These are phyloP conservation scores for Mallotus nudiflorus DNA, from an alignment of 345 rosid species.

Conservation along the genomic window DNA sequence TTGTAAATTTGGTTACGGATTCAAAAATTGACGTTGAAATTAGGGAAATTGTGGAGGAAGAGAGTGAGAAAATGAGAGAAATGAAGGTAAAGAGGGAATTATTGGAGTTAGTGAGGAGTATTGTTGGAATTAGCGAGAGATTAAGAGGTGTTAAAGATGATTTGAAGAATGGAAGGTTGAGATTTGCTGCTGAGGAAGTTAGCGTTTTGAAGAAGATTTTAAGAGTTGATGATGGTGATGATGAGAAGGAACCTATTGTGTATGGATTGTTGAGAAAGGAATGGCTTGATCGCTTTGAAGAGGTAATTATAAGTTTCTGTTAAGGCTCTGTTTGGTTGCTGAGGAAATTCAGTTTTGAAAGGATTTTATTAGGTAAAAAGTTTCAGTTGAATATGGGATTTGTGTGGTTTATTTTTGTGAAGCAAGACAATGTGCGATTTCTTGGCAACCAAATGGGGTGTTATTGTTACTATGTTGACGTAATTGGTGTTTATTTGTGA, in stretches of 20 bases:
- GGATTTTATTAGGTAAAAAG: background rate
- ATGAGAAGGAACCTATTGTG: slow-evolving; percentile 67
- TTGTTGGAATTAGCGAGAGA: slow-evolving; percentile 65
- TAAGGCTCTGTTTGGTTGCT: slow-evolving; percentile 20
- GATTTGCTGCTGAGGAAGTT: slow-evolving; percentile 75
- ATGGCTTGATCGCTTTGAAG: slow-evolving; percentile 82
- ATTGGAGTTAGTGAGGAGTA: slow-evolving; percentile 53
- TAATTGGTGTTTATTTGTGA: slow-evolving; percentile 37
- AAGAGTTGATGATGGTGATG: slow-evolving; percentile 61
- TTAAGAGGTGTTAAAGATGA: slow-evolving; percentile 60
- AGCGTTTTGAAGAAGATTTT: slow-evolving; percentile 62
- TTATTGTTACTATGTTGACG: slow-evolving; percentile 11
- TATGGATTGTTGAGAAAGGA: slow-evolving; percentile 67
- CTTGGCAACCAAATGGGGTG: background rate
- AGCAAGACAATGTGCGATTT: background rate
- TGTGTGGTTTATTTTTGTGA: background rate
- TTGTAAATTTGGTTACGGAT: slow-evolving; percentile 57
- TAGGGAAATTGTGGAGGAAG: slow-evolving; percentile 52
- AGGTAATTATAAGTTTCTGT: slow-evolving; percentile 40
- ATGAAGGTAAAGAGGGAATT: slow-evolving; percentile 59
- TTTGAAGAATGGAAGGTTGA: slow-evolving; percentile 54
- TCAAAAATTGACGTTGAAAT: slow-evolving; percentile 68
- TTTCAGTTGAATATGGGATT: too few relatives aligned
- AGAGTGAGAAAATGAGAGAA: slow-evolving; percentile 55
- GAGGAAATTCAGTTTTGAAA: background rate